Percentiles rank a stretch among this genome's conserved stretches.
Evolutionary conservation across 139 green algal genomes (phyloP).

Genomic region (Chloropicon primus): DNA sequence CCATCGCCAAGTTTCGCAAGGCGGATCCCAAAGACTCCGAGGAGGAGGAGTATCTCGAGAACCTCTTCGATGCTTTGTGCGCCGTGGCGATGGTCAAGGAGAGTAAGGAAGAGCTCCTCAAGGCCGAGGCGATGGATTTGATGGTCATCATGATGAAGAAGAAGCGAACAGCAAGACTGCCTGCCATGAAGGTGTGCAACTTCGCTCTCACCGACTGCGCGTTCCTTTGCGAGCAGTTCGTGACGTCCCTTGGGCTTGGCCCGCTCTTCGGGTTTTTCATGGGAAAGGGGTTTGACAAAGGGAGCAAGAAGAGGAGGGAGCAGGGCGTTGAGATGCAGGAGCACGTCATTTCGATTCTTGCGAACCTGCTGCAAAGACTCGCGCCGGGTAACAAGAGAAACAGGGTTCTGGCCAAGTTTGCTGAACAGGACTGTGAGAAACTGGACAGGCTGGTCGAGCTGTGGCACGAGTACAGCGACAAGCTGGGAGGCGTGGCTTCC

Average conservation of each 20-base stretch:
- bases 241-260: slow-evolving; percentile 50
- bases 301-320: slow-evolving; percentile 4
- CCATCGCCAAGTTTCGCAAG: slow-evolving; percentile 50
- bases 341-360: background rate
- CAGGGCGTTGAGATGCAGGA: background rate
- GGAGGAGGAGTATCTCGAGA: slow-evolving; percentile 63
- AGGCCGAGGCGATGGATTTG: slow-evolving; percentile 71
- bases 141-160: slow-evolving; percentile 82
- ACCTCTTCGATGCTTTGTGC: slow-evolving; percentile 80
- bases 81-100: slow-evolving; percentile 52
- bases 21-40: slow-evolving; percentile 19
- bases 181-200: slow-evolving; percentile 72
- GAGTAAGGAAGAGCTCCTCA: slow-evolving; percentile 44
- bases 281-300: slow-evolving; percentile 52
- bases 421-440: slow-evolving; percentile 94
- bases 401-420: slow-evolving; percentile 85
- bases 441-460: slow-evolving; percentile 87
- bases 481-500: slow-evolving; percentile 17
- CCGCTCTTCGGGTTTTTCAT: slow-evolving; percentile 89
- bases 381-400: slow-evolving; percentile 23
- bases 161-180: slow-evolving; percentile 42
- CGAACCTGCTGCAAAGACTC: background rate
- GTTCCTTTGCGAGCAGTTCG: slow-evolving; percentile 37
- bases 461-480: slow-evolving; percentile 44
- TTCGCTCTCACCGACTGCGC: slow-evolving; percentile 63